Evolutionary conservation across 768 basidiomycete genomes (phyloP).

Genomic region (Lactarius tabidus): DNA sequence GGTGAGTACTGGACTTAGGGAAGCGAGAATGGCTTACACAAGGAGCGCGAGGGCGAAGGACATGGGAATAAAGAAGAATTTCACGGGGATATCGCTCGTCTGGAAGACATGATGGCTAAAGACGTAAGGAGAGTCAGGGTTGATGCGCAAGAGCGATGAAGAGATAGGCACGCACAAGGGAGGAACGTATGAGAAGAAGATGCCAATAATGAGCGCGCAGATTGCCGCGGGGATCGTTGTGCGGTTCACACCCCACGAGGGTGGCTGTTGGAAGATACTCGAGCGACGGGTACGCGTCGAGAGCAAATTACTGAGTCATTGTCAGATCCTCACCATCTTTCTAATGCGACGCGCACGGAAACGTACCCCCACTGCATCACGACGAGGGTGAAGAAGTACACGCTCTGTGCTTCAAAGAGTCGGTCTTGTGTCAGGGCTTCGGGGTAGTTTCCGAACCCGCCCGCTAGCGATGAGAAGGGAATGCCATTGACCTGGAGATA

Average conservation of each 20-base stretch:
- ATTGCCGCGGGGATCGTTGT: slow-evolving; percentile 43
- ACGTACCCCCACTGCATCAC: slow-evolving; percentile 54
- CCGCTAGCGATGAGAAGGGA: slow-evolving; percentile 44
- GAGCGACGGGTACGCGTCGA: slow-evolving; percentile 52
- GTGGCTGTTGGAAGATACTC: slow-evolving; percentile 53
- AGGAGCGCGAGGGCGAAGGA: slow-evolving; percentile 36
- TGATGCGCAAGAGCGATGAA: no score
- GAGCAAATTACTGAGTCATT: slow-evolving; percentile 40
- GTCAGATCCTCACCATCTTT: not conserved
- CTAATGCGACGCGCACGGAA: not conserved
- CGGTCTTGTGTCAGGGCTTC: slow-evolving; percentile 36
- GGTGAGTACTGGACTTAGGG: not conserved
- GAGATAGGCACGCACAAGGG: slow-evolving; percentile 33
- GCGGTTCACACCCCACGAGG: slow-evolving; percentile 41
- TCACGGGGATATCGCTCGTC: slow-evolving; percentile 42
- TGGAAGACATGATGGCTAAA: slow-evolving; percentile 44
- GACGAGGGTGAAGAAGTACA: slow-evolving; percentile 50
- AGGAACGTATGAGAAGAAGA: slow-evolving; percentile 41
- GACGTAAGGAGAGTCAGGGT: not conserved
- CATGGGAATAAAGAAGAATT: slow-evolving; percentile 51
- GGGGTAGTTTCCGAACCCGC: slow-evolving; percentile 45
- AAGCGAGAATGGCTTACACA: slow-evolving; percentile 20
- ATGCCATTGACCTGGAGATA: slow-evolving; percentile 44
- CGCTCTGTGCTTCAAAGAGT: slow-evolving; percentile 46
- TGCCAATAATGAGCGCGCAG: slow-evolving; percentile 40